Conservation (phyloP, 2,329 filamentous ascomycete species). For the Botrytis byssoidea region DNA sequence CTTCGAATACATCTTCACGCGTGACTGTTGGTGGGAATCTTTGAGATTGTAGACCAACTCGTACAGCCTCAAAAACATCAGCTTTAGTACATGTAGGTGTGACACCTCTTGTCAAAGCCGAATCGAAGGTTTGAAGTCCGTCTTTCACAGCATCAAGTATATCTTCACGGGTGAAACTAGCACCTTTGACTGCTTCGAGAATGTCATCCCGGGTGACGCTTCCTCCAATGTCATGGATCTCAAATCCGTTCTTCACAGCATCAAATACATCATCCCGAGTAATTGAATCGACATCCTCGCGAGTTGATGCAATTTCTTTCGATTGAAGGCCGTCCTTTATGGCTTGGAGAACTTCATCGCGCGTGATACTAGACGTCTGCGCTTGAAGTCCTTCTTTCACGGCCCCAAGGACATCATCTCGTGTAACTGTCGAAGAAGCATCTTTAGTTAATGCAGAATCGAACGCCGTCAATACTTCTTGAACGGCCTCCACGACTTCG, state of each 20-base stretch:
- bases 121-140: constrained; percentile 53
- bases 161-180: constrained; percentile 60
- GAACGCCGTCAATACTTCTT: constrained; percentile 82
- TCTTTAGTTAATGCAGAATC: constrained; percentile 67
- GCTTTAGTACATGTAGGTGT: constrained; percentile 65
- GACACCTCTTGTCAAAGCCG: constrained; percentile 33
- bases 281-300: constrained; percentile 43
- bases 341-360: constrained; percentile 59
- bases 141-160: constrained; percentile 64
- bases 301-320: constrained; percentile 46
- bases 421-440: constrained; percentile 63
- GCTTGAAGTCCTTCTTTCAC: constrained; percentile 85
- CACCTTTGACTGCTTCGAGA: constrained; percentile 61
- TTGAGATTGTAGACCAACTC: constrained; percentile 65
- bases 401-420: constrained; percentile 79
- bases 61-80: constrained; percentile 83
- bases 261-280: constrained; percentile 62
- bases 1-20: constrained; percentile 61
- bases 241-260: constrained; percentile 61
- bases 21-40: constrained; percentile 68
- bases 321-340: constrained; percentile 59
- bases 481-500: constrained; percentile 79
- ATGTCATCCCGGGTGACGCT: constrained; percentile 63
- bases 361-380: constrained; percentile 54
- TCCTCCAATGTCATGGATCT: constrained; percentile 63